A percentile compares a stretch with the other conserved stretches of the same genome.
phyloP scores from a whole-genome alignment of 2,329 filamentous ascomycete species.

The Pseudodiploospora longispora region DNA sequence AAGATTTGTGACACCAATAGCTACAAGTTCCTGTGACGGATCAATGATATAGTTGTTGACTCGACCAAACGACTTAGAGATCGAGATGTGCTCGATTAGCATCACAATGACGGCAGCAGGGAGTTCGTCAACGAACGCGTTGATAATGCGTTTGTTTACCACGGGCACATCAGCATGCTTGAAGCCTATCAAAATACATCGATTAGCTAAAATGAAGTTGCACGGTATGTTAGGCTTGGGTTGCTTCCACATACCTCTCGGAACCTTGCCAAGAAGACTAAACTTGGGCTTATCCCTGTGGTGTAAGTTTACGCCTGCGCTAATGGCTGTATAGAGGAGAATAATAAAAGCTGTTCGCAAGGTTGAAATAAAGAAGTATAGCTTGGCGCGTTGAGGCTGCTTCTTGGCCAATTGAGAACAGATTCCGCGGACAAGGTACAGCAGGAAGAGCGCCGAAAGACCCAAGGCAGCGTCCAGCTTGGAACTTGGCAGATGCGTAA shows the following conservation, averaged over 20 bases:
- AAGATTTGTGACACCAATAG: conserved; percentile 67
- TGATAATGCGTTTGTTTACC: conserved; percentile 53
- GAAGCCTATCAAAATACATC: conserved; percentile 45
- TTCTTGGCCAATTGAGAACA: conserved; percentile 59
- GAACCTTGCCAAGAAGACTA: conserved; percentile 58
- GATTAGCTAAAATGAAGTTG: not conserved
- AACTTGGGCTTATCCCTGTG: conserved; percentile 50
- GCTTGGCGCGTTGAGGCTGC: conserved; percentile 57
- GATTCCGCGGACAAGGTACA: conserved; percentile 57
- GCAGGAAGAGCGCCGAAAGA: conserved; percentile 56
- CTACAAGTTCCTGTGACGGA: conserved; percentile 71
- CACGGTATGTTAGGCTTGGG: not conserved
- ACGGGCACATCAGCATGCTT: conserved; percentile 58
- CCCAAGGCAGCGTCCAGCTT: conserved; percentile 67
- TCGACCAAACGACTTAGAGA: conserved; percentile 73
- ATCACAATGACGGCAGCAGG: conserved; percentile 71
- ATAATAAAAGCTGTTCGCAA: conserved; percentile 75
- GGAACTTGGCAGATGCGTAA: conserved; percentile 37
- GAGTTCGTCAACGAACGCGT: conserved; percentile 55
- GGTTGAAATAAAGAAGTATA: conserved; percentile 72
- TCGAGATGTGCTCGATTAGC: conserved; percentile 74
- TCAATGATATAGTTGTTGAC: conserved; percentile 77
- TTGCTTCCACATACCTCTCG: conserved; percentile 44
- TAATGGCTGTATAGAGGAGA: conserved; percentile 70
- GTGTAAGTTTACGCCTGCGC: conserved; percentile 60